phyloP scores from a whole-genome alignment of 2,329 filamentous ascomycete species.

The Proliferodiscus dingleyae region DNA sequence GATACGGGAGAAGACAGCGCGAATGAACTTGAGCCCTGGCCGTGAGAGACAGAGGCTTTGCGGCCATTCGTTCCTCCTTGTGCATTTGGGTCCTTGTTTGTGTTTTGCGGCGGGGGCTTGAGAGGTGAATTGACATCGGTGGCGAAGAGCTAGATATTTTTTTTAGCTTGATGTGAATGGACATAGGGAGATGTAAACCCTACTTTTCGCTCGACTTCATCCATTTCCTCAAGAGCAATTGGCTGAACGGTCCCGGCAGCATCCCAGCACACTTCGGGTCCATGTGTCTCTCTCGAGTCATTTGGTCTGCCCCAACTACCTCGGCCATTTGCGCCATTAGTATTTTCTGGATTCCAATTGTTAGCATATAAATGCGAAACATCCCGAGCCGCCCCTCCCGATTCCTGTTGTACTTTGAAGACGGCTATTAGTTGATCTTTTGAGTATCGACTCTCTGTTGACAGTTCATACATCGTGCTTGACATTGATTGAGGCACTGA shows the following conservation, averaged over 20 bases:
- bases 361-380: slow-evolving; percentile 65
- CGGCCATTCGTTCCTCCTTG: slow-evolving; percentile 60
- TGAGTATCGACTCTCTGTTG: slow-evolving; percentile 32
- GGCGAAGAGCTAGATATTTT: slow-evolving; percentile 61
- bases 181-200: slow-evolving; percentile 24
- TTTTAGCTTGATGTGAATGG: slow-evolving; percentile 15
- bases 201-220: slow-evolving; percentile 56
- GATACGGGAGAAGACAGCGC: slow-evolving; percentile 69
- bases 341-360: slow-evolving; percentile 72
- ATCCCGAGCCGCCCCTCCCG: slow-evolving; percentile 48
- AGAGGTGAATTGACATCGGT: slow-evolving; percentile 89
- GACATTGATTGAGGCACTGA: slow-evolving; percentile 25
- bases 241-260: slow-evolving; percentile 63
- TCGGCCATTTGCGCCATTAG: slow-evolving; percentile 55
- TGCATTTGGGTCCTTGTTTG: slow-evolving; percentile 53
- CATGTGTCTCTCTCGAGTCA: slow-evolving; percentile 71
- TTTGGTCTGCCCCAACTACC: slow-evolving; percentile 72
- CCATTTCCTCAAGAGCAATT: slow-evolving; percentile 68
- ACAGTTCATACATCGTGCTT: slow-evolving; percentile 39
- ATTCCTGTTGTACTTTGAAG: slow-evolving; percentile 53
- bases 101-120: slow-evolving; percentile 71
- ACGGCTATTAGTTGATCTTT: slow-evolving; percentile 65
- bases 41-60: slow-evolving; percentile 74
- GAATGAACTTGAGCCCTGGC: slow-evolving; percentile 55
- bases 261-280: slow-evolving; percentile 93